These are phyloP conservation scores for Tetrahymena malaccensis DNA, from an alignment of 73 alveolate species.

Conservation along the genomic window DNA sequence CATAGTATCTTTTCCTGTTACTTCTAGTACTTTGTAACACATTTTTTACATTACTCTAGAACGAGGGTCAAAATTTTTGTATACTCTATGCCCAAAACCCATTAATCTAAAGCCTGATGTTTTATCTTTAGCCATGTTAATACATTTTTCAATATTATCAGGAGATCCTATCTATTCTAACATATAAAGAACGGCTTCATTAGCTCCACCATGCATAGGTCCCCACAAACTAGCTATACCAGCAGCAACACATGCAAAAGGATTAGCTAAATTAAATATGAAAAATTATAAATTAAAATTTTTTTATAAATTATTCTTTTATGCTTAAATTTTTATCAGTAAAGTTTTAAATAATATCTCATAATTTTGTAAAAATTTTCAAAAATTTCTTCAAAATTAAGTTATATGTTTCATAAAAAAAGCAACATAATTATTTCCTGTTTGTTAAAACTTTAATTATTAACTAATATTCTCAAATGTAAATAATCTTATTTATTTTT, in stretches of 20 bases:
- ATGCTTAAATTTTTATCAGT: too few species aligned
- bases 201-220: slow-evolving; percentile 98
- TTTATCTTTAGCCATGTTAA: slow-evolving; percentile 68
- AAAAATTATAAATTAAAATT: too few species aligned
- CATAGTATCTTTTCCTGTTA: slow-evolving; percentile 5
- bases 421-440: too few species aligned
- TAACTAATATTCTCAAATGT: too few species aligned
- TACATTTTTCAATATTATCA: slow-evolving; percentile 54
- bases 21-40: slow-evolving; percentile 27
- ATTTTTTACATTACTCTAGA: slow-evolving; percentile 38
- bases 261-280: slow-evolving; percentile 61
- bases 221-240: slow-evolving; percentile 98
- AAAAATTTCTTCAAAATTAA: too few species aligned
- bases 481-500: too few species aligned
- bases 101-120: slow-evolving; percentile 69
- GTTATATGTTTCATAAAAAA: too few species aligned
- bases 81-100: slow-evolving; percentile 98
- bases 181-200: slow-evolving; percentile 84
- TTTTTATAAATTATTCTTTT: too few species aligned
- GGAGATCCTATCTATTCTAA: slow-evolving; percentile 58
- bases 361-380: too few species aligned
- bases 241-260: slow-evolving; percentile 95
- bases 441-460: too few species aligned
- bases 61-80: slow-evolving; percentile 65
- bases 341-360: too few species aligned